These are phyloP conservation scores for Trifolium fragiferum DNA, from an alignment of 306 rosid species.

Conservation along the genomic window DNA sequence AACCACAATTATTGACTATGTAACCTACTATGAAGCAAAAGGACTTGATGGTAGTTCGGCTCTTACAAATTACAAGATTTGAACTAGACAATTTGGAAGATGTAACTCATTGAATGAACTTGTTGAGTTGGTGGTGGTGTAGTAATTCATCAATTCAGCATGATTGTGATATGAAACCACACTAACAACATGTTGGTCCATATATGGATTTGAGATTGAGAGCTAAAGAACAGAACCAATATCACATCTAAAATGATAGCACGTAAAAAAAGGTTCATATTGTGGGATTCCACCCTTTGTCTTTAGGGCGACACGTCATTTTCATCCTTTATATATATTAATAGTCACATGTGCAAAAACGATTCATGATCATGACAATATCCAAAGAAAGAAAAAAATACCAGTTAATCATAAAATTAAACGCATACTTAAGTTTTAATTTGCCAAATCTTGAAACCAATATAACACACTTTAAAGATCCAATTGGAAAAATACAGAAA, in stretches of 20 bases:
- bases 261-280: neutral
- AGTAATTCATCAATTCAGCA: neutral
- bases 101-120: neutral
- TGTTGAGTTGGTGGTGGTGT: neutral
- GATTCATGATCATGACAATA: too few relatives aligned
- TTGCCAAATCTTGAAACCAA: too few relatives aligned
- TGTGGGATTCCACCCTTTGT: neutral
- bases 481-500: too few relatives aligned
- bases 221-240: neutral
- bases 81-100: neutral
- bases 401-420: too few relatives aligned
- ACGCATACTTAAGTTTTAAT: too few relatives aligned
- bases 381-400: too few relatives aligned
- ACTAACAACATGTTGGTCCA: too few relatives aligned
- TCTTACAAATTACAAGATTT: slow-evolving; percentile 48
- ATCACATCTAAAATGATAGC: neutral
- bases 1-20: slow-evolving; percentile 42
- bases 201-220: too few relatives aligned
- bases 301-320: neutral
- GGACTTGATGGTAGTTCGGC: slow-evolving; percentile 51
- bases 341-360: too few relatives aligned
- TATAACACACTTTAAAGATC: too few relatives aligned
- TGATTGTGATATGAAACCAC: neutral
- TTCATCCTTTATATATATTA: too few relatives aligned
- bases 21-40: neutral